A percentile compares a stretch with the other conserved stretches of the same genome.
Conservation (phyloP, 208 protist genomes). For the Borovskyia barvae region DNA sequence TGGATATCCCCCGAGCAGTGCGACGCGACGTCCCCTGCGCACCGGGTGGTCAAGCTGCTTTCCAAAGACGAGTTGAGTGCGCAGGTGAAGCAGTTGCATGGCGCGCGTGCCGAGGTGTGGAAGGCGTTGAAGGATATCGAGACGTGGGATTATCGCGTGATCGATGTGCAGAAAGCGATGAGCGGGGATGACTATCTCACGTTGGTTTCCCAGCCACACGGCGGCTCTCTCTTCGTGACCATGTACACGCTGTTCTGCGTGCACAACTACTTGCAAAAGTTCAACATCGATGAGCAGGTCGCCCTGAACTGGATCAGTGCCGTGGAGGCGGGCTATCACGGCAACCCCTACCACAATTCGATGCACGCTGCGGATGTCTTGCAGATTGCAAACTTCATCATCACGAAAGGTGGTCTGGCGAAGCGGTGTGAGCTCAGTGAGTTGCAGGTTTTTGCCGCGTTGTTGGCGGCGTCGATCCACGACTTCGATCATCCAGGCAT, state of each 20-base stretch:
- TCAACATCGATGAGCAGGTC: conserved; percentile 90
- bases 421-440: conserved; percentile 74
- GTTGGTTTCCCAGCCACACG: conserved; percentile 49
- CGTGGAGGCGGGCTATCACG: conserved; percentile 91
- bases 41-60: conserved; percentile 73
- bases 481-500: conserved; percentile 97
- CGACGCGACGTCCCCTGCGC: conserved; percentile 33
- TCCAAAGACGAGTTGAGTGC: conserved; percentile 42
- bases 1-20: conserved; percentile 54
- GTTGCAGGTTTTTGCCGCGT: conserved; percentile 84
- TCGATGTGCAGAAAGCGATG: conserved; percentile 77
- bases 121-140: conserved; percentile 69
- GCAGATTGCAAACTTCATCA: conserved; percentile 87
- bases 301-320: conserved; percentile 86
- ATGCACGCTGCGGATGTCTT: conserved; percentile 93
- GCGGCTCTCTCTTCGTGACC: conserved; percentile 85
- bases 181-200: conserved; percentile 72
- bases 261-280: conserved; percentile 84
- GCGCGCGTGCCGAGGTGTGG: conserved; percentile 56
- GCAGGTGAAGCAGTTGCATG: conserved; percentile 34
- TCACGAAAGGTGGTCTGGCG: conserved; percentile 66
- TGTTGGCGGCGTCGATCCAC: conserved; percentile 94
- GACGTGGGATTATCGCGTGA: conserved; percentile 88
- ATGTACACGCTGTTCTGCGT: conserved; percentile 87
- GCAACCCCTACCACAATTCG: conserved; percentile 92